These are phyloP conservation scores for Zopfochytrium polystomum DNA, from an alignment of 371 early-diverging fungal genomes.

Conservation along the genomic window DNA sequence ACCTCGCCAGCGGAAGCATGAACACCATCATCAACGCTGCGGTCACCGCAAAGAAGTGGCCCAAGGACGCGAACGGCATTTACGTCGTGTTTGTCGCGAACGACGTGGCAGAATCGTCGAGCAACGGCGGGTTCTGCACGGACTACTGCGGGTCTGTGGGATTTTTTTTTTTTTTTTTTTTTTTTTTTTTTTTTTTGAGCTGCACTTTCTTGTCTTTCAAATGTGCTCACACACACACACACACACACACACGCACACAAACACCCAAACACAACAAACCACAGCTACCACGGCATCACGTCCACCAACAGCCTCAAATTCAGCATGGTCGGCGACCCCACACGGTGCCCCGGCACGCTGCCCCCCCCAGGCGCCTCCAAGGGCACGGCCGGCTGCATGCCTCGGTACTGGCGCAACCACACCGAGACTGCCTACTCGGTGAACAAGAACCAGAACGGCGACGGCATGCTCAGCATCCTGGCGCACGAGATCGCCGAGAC, in stretches of 20 bases:
- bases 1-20: background rate
- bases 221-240: too few relatives aligned
- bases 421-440: constrained; percentile 12
- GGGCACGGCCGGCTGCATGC: constrained; percentile 6
- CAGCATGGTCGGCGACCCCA: background rate
- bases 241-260: too few relatives aligned
- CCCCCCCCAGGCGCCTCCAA: background rate
- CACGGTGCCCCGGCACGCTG: background rate
- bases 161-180: too few relatives aligned
- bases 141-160: constrained; percentile 2
- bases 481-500: constrained; percentile 20
- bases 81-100: constrained; percentile 1
- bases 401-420: constrained; percentile 17
- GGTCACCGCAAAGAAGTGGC: background rate
- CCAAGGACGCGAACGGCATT: background rate
- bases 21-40: background rate
- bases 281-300: background rate
- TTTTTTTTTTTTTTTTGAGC: too few relatives aligned
- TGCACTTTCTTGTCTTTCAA: too few relatives aligned
- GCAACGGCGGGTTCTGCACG: background rate
- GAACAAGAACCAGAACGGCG: constrained; percentile 12
- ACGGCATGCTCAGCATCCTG: constrained; percentile 11
- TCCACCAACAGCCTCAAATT: background rate
- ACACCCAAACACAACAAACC: too few relatives aligned
- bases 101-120: background rate